Evolutionary conservation across 306 rosid species (phyloP).

Genomic region (Vigna unguiculata): DNA sequence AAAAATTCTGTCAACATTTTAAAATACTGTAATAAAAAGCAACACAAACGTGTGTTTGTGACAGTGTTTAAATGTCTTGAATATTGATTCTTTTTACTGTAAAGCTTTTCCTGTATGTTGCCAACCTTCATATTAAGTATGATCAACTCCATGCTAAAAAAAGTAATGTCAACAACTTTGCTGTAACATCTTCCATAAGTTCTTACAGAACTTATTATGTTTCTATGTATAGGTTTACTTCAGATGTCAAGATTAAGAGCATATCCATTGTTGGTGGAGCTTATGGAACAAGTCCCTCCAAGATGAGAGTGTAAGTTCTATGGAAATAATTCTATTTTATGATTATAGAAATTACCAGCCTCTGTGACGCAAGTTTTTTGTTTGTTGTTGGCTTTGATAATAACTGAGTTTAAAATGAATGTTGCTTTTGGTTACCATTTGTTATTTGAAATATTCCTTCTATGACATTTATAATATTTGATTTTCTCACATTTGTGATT

Average conservation of each 20-base stretch:
- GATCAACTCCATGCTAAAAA: slow-evolving; percentile 8
- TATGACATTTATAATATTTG: not conserved
- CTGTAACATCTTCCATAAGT: slow-evolving; percentile 26
- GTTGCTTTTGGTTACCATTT: slow-evolving; percentile 28
- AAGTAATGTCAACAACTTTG: slow-evolving; percentile 15
- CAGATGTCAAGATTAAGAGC: slow-evolving; percentile 97
- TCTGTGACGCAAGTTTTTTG: slow-evolving; percentile 13
- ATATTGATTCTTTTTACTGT: slow-evolving; percentile 16
- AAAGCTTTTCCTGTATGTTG: slow-evolving; percentile 10
- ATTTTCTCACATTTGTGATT: not conserved
- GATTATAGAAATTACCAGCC: slow-evolving; percentile 23
- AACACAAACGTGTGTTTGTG: not conserved
- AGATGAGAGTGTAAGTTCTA: slow-evolving; percentile 87
- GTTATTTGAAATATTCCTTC: not conserved
- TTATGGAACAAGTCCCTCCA: slow-evolving; percentile 90
- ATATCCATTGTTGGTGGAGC: slow-evolving; percentile 87
- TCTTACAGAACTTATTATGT: slow-evolving; percentile 31
- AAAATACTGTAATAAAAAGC: not conserved
- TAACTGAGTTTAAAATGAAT: slow-evolving; percentile 22
- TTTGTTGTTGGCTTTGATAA: slow-evolving; percentile 15
- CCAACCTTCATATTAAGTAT: not conserved
- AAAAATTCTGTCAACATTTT: not conserved
- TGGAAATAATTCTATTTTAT: slow-evolving; percentile 4
- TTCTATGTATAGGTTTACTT: slow-evolving; percentile 72
- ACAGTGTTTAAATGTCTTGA: slow-evolving; percentile 13